phyloP scores from a whole-genome alignment of 352 stramenopile species.

The Pythium aristosporum region DNA sequence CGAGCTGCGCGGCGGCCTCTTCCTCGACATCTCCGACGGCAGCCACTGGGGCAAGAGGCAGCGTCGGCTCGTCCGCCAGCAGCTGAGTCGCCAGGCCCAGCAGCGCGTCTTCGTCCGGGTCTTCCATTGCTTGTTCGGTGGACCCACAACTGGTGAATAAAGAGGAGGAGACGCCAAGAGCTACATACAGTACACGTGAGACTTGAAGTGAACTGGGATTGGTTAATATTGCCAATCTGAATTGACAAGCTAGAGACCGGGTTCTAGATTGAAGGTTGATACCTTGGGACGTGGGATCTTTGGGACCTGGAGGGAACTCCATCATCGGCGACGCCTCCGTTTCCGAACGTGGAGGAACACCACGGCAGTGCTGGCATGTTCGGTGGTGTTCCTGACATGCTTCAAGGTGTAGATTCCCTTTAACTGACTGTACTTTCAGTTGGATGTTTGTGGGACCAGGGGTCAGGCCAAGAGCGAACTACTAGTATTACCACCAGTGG shows the following conservation, averaged over 20 bases:
- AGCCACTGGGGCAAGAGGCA: conserved; percentile 27
- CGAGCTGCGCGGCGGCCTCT: conserved; percentile 37
- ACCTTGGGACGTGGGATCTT: no score
- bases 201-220: neutral
- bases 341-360: no score
- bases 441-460: no score
- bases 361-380: no score
- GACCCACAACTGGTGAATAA: neutral
- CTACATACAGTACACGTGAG: neutral
- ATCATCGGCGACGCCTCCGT: no score
- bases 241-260: neutral
- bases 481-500: no score
- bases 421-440: no score
- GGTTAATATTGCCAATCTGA: neutral
- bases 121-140: conserved; percentile 34
- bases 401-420: no score
- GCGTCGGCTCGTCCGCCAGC: conserved; percentile 35
- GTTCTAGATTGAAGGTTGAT: neutral
- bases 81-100: conserved; percentile 45
- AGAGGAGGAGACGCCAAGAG: neutral
- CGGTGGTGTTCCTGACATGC: no score
- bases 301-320: no score
- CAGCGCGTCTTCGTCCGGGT: conserved; percentile 28
- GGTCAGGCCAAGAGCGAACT: no score
- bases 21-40: conserved; percentile 22